Conservation (phyloP, 495 filamentous ascomycete genomes). For the Penicillium lividum region DNA sequence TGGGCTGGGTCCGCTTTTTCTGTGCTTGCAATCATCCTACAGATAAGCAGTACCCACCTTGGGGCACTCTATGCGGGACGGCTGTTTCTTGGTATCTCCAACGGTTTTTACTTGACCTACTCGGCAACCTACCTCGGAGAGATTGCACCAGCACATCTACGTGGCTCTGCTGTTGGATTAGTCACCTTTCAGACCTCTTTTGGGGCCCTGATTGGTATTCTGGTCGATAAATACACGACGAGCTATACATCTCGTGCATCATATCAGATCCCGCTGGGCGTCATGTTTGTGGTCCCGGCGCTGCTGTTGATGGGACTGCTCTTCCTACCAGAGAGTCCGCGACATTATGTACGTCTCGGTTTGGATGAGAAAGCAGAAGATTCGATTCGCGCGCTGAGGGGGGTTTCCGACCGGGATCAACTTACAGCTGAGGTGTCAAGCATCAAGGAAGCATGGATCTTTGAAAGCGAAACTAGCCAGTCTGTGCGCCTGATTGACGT, state of each 20-base stretch:
- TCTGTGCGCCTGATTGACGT: not conserved
- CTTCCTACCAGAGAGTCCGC: not conserved
- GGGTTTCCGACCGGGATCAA: not conserved
- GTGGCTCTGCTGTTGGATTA: slow-evolving; percentile 3
- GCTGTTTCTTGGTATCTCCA: slow-evolving; percentile 6
- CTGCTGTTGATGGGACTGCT: not conserved
- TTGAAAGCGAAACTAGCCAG: not conserved
- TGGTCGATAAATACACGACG: slow-evolving; percentile 6
- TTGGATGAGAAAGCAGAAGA: not conserved
- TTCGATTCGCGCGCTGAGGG: not conserved
- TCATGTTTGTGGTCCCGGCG: not conserved
- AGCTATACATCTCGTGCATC: not conserved
- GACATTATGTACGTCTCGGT: not conserved
- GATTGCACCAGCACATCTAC: slow-evolving; percentile 4
- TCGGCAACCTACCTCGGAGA: slow-evolving; percentile 9
- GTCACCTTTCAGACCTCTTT: slow-evolving; percentile 8
- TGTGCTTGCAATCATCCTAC: not conserved
- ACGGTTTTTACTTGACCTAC: slow-evolving; percentile 7
- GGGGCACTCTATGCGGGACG: slow-evolving; percentile 2
- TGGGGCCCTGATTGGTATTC: slow-evolving; percentile 6
- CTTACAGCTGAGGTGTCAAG: not conserved
- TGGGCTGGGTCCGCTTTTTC: slow-evolving; percentile 1
- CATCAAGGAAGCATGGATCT: not conserved
- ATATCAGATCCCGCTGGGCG: not conserved
- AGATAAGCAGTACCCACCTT: not conserved